phyloP scores from a whole-genome alignment of 2,329 filamentous ascomycete species.

The Cercospora zeae-maydis region DNA sequence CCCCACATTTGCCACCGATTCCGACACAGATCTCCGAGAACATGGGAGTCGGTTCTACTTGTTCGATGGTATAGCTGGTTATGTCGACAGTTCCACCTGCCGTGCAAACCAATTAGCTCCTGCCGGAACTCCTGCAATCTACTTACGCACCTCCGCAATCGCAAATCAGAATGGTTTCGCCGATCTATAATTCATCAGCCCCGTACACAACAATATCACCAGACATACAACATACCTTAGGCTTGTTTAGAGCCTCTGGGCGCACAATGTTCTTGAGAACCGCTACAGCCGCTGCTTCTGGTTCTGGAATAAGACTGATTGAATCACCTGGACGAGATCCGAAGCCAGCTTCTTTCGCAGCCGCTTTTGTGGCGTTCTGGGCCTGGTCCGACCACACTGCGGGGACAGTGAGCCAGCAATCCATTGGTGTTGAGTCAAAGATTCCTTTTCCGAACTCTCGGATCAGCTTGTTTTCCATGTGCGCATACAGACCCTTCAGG shows the following conservation, averaged over 20 bases:
- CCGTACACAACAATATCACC: neutral
- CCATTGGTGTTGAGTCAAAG: constrained; percentile 22
- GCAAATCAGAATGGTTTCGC: constrained; percentile 19
- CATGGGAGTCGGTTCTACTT: constrained; percentile 11
- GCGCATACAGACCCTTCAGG: constrained; percentile 6
- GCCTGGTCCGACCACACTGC: constrained; percentile 31
- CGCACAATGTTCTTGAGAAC: constrained; percentile 15
- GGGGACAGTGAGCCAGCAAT: constrained; percentile 30
- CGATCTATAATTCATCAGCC: neutral
- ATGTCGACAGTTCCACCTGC: constrained; percentile 17
- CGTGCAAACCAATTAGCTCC: neutral
- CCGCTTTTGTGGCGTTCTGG: constrained; percentile 22
- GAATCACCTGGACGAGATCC: constrained; percentile 21
- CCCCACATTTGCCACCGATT: constrained; percentile 18
- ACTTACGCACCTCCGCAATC: constrained; percentile 17
- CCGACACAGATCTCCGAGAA: constrained; percentile 19
- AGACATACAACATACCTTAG: neutral
- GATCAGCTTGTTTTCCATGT: constrained; percentile 12
- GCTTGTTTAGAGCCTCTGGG: constrained; percentile 10
- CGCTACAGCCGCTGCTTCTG: constrained; percentile 26
- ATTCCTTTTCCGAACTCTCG: constrained; percentile 11
- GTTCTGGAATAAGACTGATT: constrained; percentile 28
- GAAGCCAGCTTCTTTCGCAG: constrained; percentile 25
- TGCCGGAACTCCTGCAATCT: neutral
- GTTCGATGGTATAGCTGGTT: constrained; percentile 16